A percentile compares a stretch with the other conserved stretches of the same genome.
Evolutionary conservation across 2,329 filamentous ascomycete genomes (phyloP).

Genomic region (Monosporascus sp.): DNA sequence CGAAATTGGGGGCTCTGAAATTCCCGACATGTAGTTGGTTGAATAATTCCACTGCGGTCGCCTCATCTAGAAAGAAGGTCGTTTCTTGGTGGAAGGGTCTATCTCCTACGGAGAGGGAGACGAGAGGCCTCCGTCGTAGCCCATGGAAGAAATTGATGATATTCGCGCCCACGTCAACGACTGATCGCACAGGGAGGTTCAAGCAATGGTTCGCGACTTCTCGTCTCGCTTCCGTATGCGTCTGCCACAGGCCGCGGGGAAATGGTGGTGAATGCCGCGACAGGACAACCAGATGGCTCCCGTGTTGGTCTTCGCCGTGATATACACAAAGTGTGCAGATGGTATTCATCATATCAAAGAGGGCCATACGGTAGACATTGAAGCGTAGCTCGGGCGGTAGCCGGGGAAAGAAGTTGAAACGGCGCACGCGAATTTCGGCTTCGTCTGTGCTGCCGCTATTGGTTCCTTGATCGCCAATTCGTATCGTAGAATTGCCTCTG

Average conservation of each 20-base stretch:
- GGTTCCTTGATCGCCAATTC: too few relatives aligned
- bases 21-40: too few relatives aligned
- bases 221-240: not conserved
- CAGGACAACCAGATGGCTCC: too few relatives aligned
- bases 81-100: slow-evolving; percentile 1
- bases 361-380: too few relatives aligned
- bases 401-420: too few relatives aligned
- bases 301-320: too few relatives aligned
- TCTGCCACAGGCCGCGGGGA: not conserved
- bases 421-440: too few relatives aligned
- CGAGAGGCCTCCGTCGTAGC: not conserved
- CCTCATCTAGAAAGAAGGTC: slow-evolving; percentile 3
- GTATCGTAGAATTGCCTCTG: too few relatives aligned
- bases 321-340: too few relatives aligned
- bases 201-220: not conserved
- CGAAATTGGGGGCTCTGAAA: not conserved
- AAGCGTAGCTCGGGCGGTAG: too few relatives aligned
- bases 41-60: not conserved
- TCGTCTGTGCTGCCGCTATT: too few relatives aligned
- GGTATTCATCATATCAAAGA: too few relatives aligned
- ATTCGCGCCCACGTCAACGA: slow-evolving; percentile 1
- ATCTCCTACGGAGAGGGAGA: not conserved
- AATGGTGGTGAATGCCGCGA: not conserved
- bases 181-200: not conserved
- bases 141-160: slow-evolving; percentile 4